phyloP scores from a whole-genome alignment of 2,329 filamentous ascomycete species.

The Colletotrichum chrysophilum region DNA sequence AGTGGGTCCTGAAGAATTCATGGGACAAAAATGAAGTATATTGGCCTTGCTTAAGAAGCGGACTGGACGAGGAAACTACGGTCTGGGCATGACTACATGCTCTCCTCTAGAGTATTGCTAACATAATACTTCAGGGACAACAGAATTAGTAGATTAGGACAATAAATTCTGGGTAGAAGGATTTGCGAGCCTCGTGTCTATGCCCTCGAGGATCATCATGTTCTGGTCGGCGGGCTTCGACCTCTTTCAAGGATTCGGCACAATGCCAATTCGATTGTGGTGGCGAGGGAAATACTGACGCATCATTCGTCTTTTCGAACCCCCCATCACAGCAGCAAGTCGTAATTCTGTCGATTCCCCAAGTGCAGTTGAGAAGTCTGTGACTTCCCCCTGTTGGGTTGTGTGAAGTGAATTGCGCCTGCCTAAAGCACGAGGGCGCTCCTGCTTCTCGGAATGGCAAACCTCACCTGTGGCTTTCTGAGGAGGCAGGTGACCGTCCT shows the following conservation, averaged over 20 bases:
- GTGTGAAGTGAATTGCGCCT: background rate
- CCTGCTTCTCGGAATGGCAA: rapidly evolving
- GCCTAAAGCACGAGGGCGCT: background rate
- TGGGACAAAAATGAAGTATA: background rate
- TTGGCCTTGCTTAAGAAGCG: background rate
- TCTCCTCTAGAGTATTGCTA: background rate
- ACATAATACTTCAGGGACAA: background rate
- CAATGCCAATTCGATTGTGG: background rate
- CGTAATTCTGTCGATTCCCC: background rate
- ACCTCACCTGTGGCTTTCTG: background rate
- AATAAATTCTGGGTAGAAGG: background rate
- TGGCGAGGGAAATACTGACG: background rate
- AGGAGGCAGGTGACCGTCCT: background rate
- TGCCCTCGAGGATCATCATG: background rate
- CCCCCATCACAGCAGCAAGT: background rate
- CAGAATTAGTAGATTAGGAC: rapidly evolving
- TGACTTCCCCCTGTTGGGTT: background rate
- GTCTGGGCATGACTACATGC: background rate
- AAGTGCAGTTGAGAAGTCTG: background rate
- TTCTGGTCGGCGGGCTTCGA: background rate
- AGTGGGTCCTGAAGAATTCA: background rate
- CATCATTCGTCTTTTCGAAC: background rate
- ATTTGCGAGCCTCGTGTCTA: background rate
- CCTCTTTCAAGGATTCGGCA: background rate
- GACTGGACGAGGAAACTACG: background rate